phyloP scores from a whole-genome alignment of 495 filamentous ascomycete genomes.

The Cercophora samala region DNA sequence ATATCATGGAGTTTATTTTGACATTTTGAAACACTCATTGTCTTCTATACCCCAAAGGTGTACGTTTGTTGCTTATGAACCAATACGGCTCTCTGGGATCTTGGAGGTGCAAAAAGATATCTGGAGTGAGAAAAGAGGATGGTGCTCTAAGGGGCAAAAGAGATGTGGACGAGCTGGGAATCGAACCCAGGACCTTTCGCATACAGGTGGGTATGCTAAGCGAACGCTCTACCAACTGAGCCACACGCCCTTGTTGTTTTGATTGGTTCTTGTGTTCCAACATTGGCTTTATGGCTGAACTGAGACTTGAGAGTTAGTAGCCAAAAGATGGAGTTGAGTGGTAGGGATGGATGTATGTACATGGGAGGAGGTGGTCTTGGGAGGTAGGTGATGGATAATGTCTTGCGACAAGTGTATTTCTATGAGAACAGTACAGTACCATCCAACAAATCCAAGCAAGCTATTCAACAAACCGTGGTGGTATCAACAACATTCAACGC shows the following conservation, averaged over 20 bases:
- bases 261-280: background rate
- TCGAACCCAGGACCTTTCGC: constrained; percentile 27
- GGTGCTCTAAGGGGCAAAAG: background rate
- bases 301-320: background rate
- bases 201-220: constrained; percentile 22
- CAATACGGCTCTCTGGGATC: background rate
- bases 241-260: constrained; percentile 18
- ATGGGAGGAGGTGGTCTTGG: no score
- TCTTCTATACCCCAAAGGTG: no score
- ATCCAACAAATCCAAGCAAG: no score
- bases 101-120: background rate
- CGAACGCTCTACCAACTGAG: constrained; percentile 28
- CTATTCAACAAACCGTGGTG: no score
- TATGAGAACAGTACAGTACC: no score
- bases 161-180: constrained; percentile 25
- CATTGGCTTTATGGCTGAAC: background rate
- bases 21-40: background rate
- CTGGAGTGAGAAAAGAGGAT: background rate
- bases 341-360: no score
- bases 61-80: background rate
- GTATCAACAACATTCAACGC: no score
- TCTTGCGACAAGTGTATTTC: no score
- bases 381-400: no score
- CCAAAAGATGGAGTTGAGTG: no score
- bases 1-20: background rate